These are phyloP conservation scores for Eimeria maxima DNA, from an alignment of 169 alveolate genomes.

Conservation along the genomic window DNA sequence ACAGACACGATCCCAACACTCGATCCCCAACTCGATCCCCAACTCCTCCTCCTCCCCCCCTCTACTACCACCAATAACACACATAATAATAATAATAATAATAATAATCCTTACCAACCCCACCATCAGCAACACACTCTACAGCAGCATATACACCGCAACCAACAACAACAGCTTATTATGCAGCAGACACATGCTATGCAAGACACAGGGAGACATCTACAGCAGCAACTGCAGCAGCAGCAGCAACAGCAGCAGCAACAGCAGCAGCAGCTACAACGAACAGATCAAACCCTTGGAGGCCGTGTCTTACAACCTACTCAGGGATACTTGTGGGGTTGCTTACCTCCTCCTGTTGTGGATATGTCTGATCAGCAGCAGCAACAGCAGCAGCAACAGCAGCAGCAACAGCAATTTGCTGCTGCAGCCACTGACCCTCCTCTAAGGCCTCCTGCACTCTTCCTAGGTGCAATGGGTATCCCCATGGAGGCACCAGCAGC, in stretches of 20 bases:
- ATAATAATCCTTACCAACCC: neutral
- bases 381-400: neutral
- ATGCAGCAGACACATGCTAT: too few species aligned
- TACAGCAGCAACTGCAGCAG: constrained; percentile 11
- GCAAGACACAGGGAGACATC: neutral
- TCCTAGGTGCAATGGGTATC: neutral
- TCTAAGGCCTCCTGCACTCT: neutral
- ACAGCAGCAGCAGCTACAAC: constrained; percentile 38
- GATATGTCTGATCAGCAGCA: constrained; percentile 8
- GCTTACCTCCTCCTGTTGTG: neutral
- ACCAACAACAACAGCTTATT: neutral
- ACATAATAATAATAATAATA: too few species aligned
- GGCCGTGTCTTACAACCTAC: neutral
- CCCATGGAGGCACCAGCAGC: constrained; percentile 5
- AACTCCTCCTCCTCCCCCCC: too few species aligned
- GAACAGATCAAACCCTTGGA: neutral
- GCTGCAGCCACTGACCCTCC: neutral
- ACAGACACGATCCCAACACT: too few species aligned
- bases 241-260: constrained; percentile 36
- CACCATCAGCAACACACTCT: neutral
- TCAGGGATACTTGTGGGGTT: constrained; percentile 17
- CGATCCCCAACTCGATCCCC: too few species aligned
- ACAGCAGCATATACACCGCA: neutral
- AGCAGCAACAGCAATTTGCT: neutral
- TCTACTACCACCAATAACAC: too few species aligned